Conservation (phyloP, 306 rosid species). For the Alnus glutinosa region DNA sequence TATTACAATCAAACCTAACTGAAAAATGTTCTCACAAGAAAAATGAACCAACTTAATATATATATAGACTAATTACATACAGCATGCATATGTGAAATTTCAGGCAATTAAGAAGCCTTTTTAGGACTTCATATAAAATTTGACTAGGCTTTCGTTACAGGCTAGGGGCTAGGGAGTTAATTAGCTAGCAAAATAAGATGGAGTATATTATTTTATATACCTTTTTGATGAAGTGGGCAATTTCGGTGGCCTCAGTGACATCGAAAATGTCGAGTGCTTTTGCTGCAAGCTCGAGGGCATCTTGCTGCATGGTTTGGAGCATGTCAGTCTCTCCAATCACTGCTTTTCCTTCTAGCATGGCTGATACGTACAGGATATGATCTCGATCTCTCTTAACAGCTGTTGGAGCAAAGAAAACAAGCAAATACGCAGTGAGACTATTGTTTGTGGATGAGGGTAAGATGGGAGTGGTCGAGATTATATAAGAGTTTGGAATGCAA, state of each 20-base stretch:
- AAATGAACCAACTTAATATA: too few relatives aligned
- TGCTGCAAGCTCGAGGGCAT: slow-evolving; percentile 70
- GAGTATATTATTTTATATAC: slow-evolving; percentile 8
- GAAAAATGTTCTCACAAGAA: too few relatives aligned
- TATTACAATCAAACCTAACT: too few relatives aligned
- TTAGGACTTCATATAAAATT: neutral
- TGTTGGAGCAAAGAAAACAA: neutral
- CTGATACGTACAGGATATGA: slow-evolving; percentile 2
- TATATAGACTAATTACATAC: too few relatives aligned
- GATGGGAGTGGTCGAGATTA: slow-evolving; percentile 10
- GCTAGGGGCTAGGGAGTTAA: too few relatives aligned
- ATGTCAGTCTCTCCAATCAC: slow-evolving; percentile 82
- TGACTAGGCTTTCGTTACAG: neutral
- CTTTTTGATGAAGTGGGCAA: slow-evolving; percentile 80
- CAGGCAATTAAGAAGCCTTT: neutral
- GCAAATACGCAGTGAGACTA: neutral
- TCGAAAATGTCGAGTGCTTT: slow-evolving; percentile 86
- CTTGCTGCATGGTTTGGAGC: slow-evolving; percentile 76
- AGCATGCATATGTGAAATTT: neutral
- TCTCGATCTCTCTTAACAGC: too few relatives aligned
- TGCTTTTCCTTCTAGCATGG: slow-evolving; percentile 88
- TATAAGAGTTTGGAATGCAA: neutral
- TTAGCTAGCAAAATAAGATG: too few relatives aligned
- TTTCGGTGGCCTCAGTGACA: slow-evolving; percentile 81
- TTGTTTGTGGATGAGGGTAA: slow-evolving; percentile 15